Conservation (phyloP, 1,139 yeast species). For the Candida anutae region DNA sequence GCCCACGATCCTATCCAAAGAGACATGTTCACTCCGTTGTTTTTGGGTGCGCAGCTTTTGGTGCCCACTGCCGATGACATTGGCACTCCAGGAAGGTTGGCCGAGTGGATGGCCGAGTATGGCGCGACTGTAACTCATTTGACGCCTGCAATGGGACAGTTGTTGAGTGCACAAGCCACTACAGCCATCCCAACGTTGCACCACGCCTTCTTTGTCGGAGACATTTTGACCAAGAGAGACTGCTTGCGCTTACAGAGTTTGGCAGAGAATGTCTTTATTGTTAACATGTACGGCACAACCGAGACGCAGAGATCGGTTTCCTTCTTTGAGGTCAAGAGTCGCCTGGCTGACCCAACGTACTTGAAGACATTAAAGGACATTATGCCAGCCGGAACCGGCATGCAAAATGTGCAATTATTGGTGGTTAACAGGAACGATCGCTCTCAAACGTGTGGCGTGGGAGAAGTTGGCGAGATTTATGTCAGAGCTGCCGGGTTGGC, state of each 20-base stretch:
- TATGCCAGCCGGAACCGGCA: constrained; percentile 98
- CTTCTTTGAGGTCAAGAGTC: constrained; percentile 78
- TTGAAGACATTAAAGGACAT: constrained; percentile 84
- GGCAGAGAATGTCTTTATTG: constrained; percentile 83
- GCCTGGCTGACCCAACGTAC: constrained; percentile 61
- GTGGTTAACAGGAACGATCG: constrained; percentile 89
- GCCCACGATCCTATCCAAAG: constrained; percentile 99
- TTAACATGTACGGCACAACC: constrained; percentile 98
- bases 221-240: constrained; percentile 92
- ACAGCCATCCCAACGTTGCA: constrained; percentile 80
- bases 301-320: constrained; percentile 98
- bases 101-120: constrained; percentile 92
- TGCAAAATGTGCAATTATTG: constrained; percentile 87
- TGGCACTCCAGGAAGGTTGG: constrained; percentile 95
- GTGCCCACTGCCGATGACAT: constrained; percentile 97
- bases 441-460: constrained; percentile 91
- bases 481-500: constrained; percentile 98
- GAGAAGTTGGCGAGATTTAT: constrained; percentile 97
- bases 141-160: constrained; percentile 99
- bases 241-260: constrained; percentile 85
- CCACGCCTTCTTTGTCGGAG: constrained; percentile 98
- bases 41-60: constrained; percentile 84
- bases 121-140: constrained; percentile 94
- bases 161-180: constrained; percentile 92
- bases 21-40: constrained; percentile 96